Evolutionary conservation across 1,284 basidiomycete genomes (phyloP).

Genomic region (Macrocybe sp.): DNA sequence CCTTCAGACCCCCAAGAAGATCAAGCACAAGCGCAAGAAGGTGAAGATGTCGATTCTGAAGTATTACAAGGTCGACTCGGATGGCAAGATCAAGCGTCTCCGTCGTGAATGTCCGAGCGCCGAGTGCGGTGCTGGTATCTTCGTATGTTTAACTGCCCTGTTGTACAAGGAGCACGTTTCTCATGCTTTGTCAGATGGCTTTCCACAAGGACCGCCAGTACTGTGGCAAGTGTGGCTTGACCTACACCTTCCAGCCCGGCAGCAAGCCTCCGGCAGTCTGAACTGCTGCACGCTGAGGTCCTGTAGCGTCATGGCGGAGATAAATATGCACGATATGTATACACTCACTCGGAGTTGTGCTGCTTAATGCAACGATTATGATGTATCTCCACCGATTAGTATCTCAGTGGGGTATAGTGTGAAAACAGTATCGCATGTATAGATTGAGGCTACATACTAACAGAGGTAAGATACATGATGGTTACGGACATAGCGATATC

Average conservation of each 20-base stretch:
- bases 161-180: background rate
- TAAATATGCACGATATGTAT: too few species aligned
- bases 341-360: too few species aligned
- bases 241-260: constrained; percentile 84
- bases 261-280: constrained; percentile 69
- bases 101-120: constrained; percentile 92
- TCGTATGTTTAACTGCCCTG: constrained; percentile 49
- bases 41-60: constrained; percentile 99
- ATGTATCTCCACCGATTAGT: too few species aligned
- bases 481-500: too few species aligned
- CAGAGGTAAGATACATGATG: too few species aligned
- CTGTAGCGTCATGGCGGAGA: too few species aligned
- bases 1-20: constrained; percentile 94
- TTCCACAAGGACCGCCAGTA: constrained; percentile 95
- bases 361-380: too few species aligned
- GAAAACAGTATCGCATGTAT: too few species aligned
- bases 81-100: constrained; percentile 99
- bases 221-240: constrained; percentile 91
- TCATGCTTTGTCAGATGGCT: constrained; percentile 61
- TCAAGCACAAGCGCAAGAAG: constrained; percentile 99
- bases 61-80: constrained; percentile 99
- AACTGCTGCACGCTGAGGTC: constrained; percentile 10
- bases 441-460: too few species aligned
- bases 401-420: too few species aligned
- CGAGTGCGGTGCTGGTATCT: constrained; percentile 93